Evolutionary conservation across 2,329 filamentous ascomycete genomes (phyloP), one percentile per base, ranked within the genome.

Genomic region (Aspergillus cejpii): DNA sequence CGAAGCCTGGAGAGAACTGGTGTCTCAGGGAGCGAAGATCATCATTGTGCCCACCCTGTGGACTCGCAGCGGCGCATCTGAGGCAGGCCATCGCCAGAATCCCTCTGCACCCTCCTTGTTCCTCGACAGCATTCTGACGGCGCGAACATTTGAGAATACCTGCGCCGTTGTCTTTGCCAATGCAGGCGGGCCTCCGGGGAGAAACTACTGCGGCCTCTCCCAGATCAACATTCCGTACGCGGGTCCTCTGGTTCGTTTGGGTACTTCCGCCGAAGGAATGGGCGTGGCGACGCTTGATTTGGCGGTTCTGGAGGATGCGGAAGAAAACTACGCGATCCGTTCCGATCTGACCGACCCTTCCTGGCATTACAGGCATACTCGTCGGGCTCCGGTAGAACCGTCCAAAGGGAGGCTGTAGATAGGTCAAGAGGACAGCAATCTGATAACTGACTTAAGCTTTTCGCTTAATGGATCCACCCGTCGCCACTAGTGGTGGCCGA

Each of bases 121-220:
- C 49, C 49, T 79, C 26, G 72, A 77, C 41, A 64, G 59, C 4
- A 71, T 72, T 44, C 55, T 78, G 6, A 75, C 74, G 15, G 67
- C 74, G 1, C 61, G 75, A 7, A 71, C 74, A 26, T 79, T 76
- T 60, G 76, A 79, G 54, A 79, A 79, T 51, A 79, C 76, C 2
- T 78, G 75, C 51, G 73, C 73, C 2, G 64, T 79, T 37, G 61
- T 78, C 0, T 79, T 78, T 55, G 71, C 71, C n/a, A 79, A 79
- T 54, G 76, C 73, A 0, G 76, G 74, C 4, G 76, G 76, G 0
- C 74, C 74, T 1, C 60, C 70, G 2, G 72, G 70, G 1, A 65
- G 69, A 37, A 75, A 73, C 4, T 78, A 75, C 55, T 70, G 72
- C 4, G 76, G 75, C 0, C 57, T 77, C 7, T 76, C 72, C 15